Percentiles rank a stretch among this genome's conserved stretches.
Evolutionary conservation across 495 filamentous ascomycete species (phyloP).

Genomic region (Evansstolkia leycettana): DNA sequence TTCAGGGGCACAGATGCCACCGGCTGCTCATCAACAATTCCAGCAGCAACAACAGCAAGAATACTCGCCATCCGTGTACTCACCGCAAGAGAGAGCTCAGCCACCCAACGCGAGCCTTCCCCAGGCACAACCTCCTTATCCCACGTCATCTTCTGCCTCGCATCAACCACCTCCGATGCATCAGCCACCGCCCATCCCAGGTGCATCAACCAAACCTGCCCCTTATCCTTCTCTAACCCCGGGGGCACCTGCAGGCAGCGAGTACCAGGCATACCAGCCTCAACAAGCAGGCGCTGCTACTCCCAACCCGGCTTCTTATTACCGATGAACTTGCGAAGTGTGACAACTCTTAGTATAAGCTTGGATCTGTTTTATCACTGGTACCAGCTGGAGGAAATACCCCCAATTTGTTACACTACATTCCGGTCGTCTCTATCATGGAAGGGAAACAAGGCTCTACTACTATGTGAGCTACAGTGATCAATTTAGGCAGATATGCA

Average conservation of each 20-base stretch:
- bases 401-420: too few species aligned
- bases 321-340: slow-evolving; percentile 15
- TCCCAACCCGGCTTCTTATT: slow-evolving; percentile 31
- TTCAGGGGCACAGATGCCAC: slow-evolving; percentile 25
- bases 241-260: slow-evolving; percentile 19
- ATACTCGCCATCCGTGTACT: slow-evolving; percentile 49
- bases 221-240: slow-evolving; percentile 30
- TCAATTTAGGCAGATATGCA: too few species aligned
- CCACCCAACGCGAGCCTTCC: slow-evolving; percentile 16
- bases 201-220: slow-evolving; percentile 26
- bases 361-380: too few species aligned
- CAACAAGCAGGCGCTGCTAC: slow-evolving; percentile 19
- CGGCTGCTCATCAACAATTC: slow-evolving; percentile 24
- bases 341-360: neutral
- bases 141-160: slow-evolving; percentile 18
- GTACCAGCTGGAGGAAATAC: too few species aligned
- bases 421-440: too few species aligned
- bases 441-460: too few species aligned
- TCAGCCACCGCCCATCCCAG: slow-evolving; percentile 30
- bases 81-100: slow-evolving; percentile 39
- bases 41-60: slow-evolving; percentile 29
- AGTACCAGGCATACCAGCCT: slow-evolving; percentile 43
- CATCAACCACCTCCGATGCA: slow-evolving; percentile 39
- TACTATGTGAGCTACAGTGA: too few species aligned
- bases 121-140: slow-evolving; percentile 31